Evolutionary conservation across 441 rosid genomes (phyloP).

Genomic region (Adansonia grandidieri): DNA sequence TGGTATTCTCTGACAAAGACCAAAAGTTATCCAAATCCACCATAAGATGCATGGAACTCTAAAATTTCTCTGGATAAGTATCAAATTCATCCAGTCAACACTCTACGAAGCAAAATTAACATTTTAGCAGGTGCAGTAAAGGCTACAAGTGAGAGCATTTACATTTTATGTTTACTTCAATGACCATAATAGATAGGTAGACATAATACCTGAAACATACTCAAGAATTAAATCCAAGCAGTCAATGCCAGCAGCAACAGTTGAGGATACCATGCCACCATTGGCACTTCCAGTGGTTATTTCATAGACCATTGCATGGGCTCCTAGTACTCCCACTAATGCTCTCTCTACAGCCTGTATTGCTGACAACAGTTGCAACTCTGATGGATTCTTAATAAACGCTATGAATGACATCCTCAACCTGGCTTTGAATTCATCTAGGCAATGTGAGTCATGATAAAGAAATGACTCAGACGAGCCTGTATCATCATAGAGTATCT

Average conservation of each 20-base stretch:
- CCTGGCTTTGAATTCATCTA: slow-evolving; percentile 70
- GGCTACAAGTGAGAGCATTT: slow-evolving; percentile 2
- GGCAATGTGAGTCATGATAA: slow-evolving; percentile 44
- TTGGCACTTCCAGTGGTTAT: slow-evolving; percentile 59
- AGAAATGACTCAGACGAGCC: slow-evolving; percentile 42
- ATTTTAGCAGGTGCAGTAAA: not conserved
- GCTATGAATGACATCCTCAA: slow-evolving; percentile 72
- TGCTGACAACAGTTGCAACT: slow-evolving; percentile 67
- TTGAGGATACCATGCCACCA: slow-evolving; percentile 70
- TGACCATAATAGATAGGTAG: slow-evolving; percentile 19
- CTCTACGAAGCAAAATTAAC: slow-evolving; percentile 12
- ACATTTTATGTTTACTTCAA: slow-evolving; percentile 15
- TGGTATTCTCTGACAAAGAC: slow-evolving; percentile 8
- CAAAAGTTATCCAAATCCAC: slow-evolving; percentile 4
- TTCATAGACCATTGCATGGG: slow-evolving; percentile 45
- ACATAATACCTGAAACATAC: slow-evolving; percentile 66
- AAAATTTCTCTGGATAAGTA: not conserved
- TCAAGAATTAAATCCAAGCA: slow-evolving; percentile 88
- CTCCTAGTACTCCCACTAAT: slow-evolving; percentile 69
- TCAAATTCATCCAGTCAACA: not conserved
- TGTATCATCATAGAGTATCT: slow-evolving; percentile 42
- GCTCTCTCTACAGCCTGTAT: slow-evolving; percentile 81
- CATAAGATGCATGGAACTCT: not conserved
- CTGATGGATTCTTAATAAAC: slow-evolving; percentile 61
- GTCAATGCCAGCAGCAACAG: slow-evolving; percentile 84